These are phyloP conservation scores for Fusarium mundagurra DNA, from an alignment of 2,329 filamentous ascomycete genomes.

Conservation along the genomic window DNA sequence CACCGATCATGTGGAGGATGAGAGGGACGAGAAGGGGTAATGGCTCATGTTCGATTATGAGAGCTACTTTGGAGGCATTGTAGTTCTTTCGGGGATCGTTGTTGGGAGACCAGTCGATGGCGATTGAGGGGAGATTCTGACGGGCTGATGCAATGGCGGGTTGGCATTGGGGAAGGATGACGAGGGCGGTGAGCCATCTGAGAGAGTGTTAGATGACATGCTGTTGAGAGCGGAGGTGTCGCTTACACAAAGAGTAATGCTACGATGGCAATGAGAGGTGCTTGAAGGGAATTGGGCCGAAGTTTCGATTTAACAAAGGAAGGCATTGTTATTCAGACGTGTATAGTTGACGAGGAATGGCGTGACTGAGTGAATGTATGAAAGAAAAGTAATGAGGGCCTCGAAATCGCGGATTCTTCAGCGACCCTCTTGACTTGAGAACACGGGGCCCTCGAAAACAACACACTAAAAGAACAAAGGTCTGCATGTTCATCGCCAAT, in stretches of 20 bases:
- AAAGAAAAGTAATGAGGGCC: accelerated
- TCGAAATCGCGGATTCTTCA: not conserved
- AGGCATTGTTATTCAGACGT: not conserved
- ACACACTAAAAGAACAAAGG: not conserved
- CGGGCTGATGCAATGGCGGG: not conserved
- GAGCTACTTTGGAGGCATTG: not conserved
- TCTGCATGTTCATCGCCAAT: not conserved
- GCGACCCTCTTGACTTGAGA: accelerated
- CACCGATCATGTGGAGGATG: not conserved
- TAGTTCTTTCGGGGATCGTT: not conserved
- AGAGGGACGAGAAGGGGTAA: not conserved
- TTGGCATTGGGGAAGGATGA: not conserved
- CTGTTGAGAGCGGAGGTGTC: not conserved
- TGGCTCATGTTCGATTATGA: not conserved
- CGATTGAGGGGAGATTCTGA: not conserved
- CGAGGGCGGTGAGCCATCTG: not conserved
- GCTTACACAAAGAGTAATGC: not conserved
- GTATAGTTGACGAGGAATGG: accelerated
- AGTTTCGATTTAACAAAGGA: not conserved
- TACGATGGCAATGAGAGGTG: not conserved
- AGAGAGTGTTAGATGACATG: accelerated
- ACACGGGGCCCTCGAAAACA: not conserved
- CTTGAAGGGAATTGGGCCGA: not conserved
- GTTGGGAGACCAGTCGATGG: not conserved
- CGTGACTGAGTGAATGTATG: not conserved